Evolutionary conservation across 352 stramenopile species (phyloP), one percentile per base, ranked within the genome.

Genomic region (Blastocystis sp.): DNA sequence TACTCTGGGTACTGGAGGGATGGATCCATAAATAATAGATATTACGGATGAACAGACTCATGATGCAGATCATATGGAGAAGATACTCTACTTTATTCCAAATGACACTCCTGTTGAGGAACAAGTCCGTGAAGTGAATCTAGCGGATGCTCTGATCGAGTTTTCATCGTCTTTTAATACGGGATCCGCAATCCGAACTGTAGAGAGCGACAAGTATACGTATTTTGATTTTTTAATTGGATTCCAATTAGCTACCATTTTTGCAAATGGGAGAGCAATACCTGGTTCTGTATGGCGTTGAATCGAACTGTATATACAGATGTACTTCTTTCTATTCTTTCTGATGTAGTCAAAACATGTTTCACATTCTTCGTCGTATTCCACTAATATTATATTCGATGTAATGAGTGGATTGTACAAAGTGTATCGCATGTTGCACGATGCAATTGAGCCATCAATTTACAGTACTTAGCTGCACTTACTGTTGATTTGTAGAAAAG

Each of bases 21-120:
- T 27, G 30, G n/a, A 54, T 22, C 5, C 30, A n/a, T 69, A 30
- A 35, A 42, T 40, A 35, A 22, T 81, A 84, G 73, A 48, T 42
- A 53, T 58, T 9, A 66, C 27, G 22, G 73, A 84, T 42, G 73
- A 84, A 24, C 33, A 53, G 13, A 51, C 73, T 0, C 64, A 68
- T 24, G 73, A 84, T 35, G 73, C 64, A 42, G 73, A 84, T 17
- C 48, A 68, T 19, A 9, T 11, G 19, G 73, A 84, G 19, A 84
- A 68, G 73, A 84, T 84, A 15, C 24, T 84, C n/a, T 84, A 53
- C 48, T 84, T 48, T 30, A 84, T 84, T 22, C 73, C 73, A 48
- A 64, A 42, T 48, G 48, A 84, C 48, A 44, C 73, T 19, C 48
- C 51, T 13, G 19, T 84, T 9, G 15, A 35, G 22, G 73, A 84